phyloP scores from a whole-genome alignment of 2,329 filamentous ascomycete species.

The Phyllosticta ampelicida region DNA sequence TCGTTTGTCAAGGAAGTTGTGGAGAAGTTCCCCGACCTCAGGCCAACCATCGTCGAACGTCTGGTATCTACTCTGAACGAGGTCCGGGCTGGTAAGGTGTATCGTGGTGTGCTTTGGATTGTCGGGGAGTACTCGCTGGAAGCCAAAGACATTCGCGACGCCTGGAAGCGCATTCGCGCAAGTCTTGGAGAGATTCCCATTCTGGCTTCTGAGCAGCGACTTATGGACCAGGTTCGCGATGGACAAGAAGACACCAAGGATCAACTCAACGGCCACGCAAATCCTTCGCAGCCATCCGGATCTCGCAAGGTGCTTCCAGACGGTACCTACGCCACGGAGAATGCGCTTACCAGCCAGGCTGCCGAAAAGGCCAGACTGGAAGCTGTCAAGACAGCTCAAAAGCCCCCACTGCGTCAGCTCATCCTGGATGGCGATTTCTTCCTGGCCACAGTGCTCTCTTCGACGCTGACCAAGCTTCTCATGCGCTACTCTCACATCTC shows the following conservation, averaged over 20 bases:
- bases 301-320: conserved; percentile 90
- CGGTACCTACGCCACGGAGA: conserved; percentile 95
- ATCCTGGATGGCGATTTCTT: conserved; percentile 98
- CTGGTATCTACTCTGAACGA: conserved; percentile 85
- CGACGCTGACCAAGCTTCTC: conserved; percentile 90
- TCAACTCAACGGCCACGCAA: conserved; percentile 71
- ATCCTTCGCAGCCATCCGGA: conserved; percentile 60
- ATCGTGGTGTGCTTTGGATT: conserved; percentile 93
- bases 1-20: conserved; percentile 98
- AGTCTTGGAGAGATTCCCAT: conserved; percentile 97
- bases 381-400: conserved; percentile 92
- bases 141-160: conserved; percentile 86
- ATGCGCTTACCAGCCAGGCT: conserved; percentile 85
- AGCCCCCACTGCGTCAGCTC: conserved; percentile 85
- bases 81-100: conserved; percentile 93
- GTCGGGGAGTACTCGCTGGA: conserved; percentile 94
- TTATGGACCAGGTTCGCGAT: conserved; percentile 73
- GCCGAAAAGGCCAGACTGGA: conserved; percentile 83
- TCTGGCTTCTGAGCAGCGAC: conserved; percentile 81
- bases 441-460: conserved; percentile 86
- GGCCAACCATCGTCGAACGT: conserved; percentile 75
- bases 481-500: conserved; percentile 97
- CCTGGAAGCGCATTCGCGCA: conserved; percentile 90
- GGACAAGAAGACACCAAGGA: conserved; percentile 51
- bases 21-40: conserved; percentile 88